phyloP scores from a whole-genome alignment of 176 grass and related monocot species.

The Carex parvula region DNA sequence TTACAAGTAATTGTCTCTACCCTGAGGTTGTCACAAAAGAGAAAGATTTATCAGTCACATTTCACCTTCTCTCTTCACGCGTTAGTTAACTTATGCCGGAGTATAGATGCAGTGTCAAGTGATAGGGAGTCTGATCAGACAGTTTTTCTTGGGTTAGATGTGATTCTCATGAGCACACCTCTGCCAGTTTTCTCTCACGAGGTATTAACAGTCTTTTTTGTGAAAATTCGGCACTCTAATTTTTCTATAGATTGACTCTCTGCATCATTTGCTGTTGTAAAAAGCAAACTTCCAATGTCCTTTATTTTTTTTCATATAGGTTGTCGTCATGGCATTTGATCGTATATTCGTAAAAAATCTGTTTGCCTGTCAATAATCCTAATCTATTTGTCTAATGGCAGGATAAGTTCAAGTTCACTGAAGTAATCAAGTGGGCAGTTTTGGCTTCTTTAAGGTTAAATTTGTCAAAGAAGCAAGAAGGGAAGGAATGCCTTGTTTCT shows the following conservation, averaged over 20 bases:
- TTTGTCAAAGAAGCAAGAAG: slow-evolving; percentile 32
- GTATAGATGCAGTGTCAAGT: slow-evolving; percentile 49
- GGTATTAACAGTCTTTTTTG: slow-evolving; percentile 49
- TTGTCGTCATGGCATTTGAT: background rate
- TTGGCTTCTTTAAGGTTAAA: slow-evolving; percentile 43
- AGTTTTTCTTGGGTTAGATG: slow-evolving; percentile 49
- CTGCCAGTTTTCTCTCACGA: slow-evolving; percentile 44
- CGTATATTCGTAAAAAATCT: background rate
- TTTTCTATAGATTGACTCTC: background rate
- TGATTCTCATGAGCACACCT: slow-evolving; percentile 74
- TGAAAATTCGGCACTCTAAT: slow-evolving; percentile 5
- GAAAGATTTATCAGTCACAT: slow-evolving; percentile 88
- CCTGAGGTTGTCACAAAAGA: slow-evolving; percentile 78
- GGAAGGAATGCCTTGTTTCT: slow-evolving; percentile 42
- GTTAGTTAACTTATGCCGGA: slow-evolving; percentile 55
- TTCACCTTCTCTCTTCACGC: slow-evolving; percentile 74
- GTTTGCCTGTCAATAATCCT: slow-evolving; percentile 18
- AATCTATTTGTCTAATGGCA: slow-evolving; percentile 35
- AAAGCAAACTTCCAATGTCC: background rate
- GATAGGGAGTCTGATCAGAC: slow-evolving; percentile 38
- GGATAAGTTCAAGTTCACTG: slow-evolving; percentile 61
- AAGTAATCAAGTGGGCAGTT: slow-evolving; percentile 49
- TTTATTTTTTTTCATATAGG: background rate
- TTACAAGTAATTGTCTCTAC: slow-evolving; percentile 70
- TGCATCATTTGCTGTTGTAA: background rate